Evolutionary conservation across 352 stramenopile genomes (phyloP), one percentile per base, ranked within the genome.

Genomic region (Pythium monospermum): DNA sequence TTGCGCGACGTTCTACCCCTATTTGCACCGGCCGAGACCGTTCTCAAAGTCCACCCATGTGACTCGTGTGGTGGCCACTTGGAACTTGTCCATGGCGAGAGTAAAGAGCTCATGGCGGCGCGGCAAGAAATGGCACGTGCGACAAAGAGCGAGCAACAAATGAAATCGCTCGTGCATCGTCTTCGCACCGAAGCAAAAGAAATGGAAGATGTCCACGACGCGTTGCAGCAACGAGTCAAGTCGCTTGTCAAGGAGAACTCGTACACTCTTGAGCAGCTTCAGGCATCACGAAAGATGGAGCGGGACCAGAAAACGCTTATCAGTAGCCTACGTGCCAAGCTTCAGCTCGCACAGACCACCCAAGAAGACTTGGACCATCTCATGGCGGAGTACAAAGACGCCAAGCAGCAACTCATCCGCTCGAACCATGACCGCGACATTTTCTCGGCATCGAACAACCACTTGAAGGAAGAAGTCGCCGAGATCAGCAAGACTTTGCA

Each of bases 81-180:
- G 32, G 82, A 93, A 45, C 73, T 93, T 16, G 71, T 91, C 40
- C 82, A 91, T 48, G 77, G 80, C 33, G 82, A 92, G 71, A 92
- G 71, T 43, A 85, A 84, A 60, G 81, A 92, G 42, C 52, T 90
- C 6, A 65, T 75, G 25, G 68, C 63, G 7, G 82, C 79, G 19
- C 68, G 77, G 7, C 68, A 83, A 48, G 77, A 89, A 51, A 87
- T 85, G 69, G 50, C 36, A 49, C 67, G 70, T 16, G 81, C 78
- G 2, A 61, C 68, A n/a, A 92, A 88, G 47, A 71, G 71, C 12
- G 76, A 90, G 42, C 70, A 85, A 35, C 71, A 91, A 37, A 89
- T 89, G 76, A 68, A 68, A 43, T 68, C 40, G 0, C 57, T 85
- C 19, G 76, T 89, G 27, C 73, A 87, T n/a, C 71, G 74, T 7